These are phyloP conservation scores for Fusarium praegraminearum DNA, from an alignment of 2,329 filamentous ascomycete genomes.

Conservation along the genomic window DNA sequence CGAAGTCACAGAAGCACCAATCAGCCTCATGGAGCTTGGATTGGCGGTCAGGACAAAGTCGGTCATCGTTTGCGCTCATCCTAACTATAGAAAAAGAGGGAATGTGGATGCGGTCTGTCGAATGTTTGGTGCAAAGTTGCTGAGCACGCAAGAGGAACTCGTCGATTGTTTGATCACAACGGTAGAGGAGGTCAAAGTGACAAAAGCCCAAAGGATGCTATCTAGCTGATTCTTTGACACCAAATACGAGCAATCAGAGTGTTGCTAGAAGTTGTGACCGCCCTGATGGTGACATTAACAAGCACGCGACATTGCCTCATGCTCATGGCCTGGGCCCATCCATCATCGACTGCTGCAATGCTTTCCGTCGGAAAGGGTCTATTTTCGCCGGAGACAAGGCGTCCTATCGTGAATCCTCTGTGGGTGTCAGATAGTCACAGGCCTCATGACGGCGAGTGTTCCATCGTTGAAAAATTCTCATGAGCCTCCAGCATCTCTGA, in stretches of 20 bases:
- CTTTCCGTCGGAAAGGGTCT: too few relatives aligned
- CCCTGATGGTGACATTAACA: not conserved
- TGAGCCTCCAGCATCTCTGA: too few relatives aligned
- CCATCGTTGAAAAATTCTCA: too few relatives aligned
- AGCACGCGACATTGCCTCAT: too few relatives aligned
- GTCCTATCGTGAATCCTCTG: too few relatives aligned
- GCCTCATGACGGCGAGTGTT: too few relatives aligned
- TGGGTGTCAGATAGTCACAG: too few relatives aligned
- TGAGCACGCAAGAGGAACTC: conserved; percentile 58
- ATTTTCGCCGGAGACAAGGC: too few relatives aligned
- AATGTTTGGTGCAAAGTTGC: conserved; percentile 59
- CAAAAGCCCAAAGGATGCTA: not conserved
- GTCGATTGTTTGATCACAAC: conserved; percentile 49
- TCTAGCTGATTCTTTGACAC: not conserved
- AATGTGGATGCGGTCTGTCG: conserved; percentile 70
- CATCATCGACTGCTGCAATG: not conserved
- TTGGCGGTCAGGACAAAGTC: conserved; percentile 62
- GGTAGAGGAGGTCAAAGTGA: not conserved
- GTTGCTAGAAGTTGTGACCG: not conserved
- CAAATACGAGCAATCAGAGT: not conserved
- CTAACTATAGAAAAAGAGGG: conserved; percentile 67
- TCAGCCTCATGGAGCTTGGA: conserved; percentile 72
- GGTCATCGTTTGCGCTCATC: conserved; percentile 65
- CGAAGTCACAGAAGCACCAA: conserved; percentile 62
- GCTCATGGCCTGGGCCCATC: not conserved